Base-by-base conservation (phyloP, 1,284 basidiomycete genomes). In the Apiotrichum laibachii region DNA sequence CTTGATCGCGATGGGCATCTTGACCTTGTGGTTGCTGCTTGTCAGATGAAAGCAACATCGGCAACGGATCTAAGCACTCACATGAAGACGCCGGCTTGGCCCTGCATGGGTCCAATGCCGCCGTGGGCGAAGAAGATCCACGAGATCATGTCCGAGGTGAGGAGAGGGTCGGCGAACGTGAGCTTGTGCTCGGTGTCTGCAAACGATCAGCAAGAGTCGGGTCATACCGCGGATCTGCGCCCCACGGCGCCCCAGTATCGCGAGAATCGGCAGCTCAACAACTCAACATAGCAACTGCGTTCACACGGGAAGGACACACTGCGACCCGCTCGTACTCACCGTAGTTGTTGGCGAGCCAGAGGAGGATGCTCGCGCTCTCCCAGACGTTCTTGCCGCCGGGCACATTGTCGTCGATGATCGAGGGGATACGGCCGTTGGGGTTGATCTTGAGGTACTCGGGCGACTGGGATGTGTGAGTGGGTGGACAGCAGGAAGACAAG, bases 41-140 rank as follows among this genome's bases (percentile, higher is more conserved):
- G 21, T 46, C 19, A 46, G 44, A 10, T 6, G 16, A 5, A 16
- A 42, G 6, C 8, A 15, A 18, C 18, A n/a, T 16, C 16, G 40
- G 34, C 34, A 35, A 35, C n/a, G n/a, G n/a, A n/a, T n/a, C n/a
- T n/a, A n/a, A n/a, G n/a, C n/a, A 33, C 31, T 12, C 34, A 26
- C 22, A 55, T 18, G 39, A 56, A 60, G 37, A 33, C 15, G 50
- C 49, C 44, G 3, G 33, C 37, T 33, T 60, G 58, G 44, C 58
- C 86, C 55, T 72, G 66, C 71, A 75, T 75, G 31, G 73, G 72
- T 40, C 69, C 71, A 18, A 72, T 56, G 55, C 73, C 75, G 19
- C 73, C 73, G 47, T 77, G 73, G 46, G 82, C 81, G 64, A 88
- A 91, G 78, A 89, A 88, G 47, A 90, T 85, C 89, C 88, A 91